Conservation (phyloP, 225 moss, liverwort and hornwort genomes). For the Thuidium tamariscinum region DNA sequence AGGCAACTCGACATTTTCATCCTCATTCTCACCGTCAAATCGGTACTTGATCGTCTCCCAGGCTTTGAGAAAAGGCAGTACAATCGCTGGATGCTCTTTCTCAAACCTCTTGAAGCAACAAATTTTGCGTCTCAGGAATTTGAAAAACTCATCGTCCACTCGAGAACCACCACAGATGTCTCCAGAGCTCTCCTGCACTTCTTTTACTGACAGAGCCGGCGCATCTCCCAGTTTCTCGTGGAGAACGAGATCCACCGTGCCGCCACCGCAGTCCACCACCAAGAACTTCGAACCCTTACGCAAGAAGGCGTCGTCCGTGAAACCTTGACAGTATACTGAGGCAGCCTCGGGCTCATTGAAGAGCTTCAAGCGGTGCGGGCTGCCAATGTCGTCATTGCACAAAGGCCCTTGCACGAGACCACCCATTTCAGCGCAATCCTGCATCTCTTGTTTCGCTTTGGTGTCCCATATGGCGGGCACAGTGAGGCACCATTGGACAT, state of each 20-base stretch:
- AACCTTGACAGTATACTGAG: background rate
- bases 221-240: conserved; percentile 3
- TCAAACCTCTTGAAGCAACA: conserved; percentile 3
- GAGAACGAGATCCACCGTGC: conserved; percentile 8
- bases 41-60: background rate
- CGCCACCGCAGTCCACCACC: conserved; percentile 33
- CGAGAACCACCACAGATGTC: conserved; percentile 32
- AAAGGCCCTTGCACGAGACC: conserved; percentile 14
- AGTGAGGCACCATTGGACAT: conserved; percentile 33
- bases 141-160: conserved; percentile 21
- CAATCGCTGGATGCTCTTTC: background rate
- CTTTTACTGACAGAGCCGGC: background rate
- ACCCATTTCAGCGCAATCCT: background rate
- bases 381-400: background rate
- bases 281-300: conserved; percentile 26
- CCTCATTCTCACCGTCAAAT: background rate
- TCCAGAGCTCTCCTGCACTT: conserved; percentile 22
- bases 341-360: conserved; percentile 49
- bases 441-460: background rate
- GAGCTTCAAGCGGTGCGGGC: conserved; percentile 12
- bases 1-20: background rate
- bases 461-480: conserved; percentile 22
- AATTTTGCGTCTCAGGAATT: conserved; percentile 12
- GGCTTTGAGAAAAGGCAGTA: background rate
- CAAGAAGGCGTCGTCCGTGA: background rate